phyloP scores from a whole-genome alignment of 2,329 filamentous ascomycete species.

The Diaporthe ampelina region DNA sequence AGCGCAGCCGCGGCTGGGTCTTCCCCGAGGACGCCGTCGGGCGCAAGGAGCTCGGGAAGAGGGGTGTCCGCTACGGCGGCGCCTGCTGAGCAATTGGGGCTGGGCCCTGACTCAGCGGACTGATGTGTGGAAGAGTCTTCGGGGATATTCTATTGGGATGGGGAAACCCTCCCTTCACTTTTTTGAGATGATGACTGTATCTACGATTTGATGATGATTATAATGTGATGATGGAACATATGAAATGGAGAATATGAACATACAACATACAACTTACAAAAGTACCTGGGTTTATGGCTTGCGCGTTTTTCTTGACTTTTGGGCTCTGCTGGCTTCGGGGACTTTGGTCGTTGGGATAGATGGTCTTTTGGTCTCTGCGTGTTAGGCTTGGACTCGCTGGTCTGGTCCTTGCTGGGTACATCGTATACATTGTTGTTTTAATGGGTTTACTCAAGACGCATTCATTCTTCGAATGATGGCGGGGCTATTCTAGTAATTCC shows the following conservation, averaged over 20 bases:
- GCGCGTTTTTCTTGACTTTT: background rate
- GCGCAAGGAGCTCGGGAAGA: constrained; percentile 78
- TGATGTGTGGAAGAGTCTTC: background rate
- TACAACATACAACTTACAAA: constrained; percentile 17
- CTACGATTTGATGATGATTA: constrained; percentile 32
- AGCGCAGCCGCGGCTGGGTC: constrained; percentile 81
- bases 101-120: background rate
- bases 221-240: constrained; percentile 32
- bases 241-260: constrained; percentile 30
- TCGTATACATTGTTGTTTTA: background rate
- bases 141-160: constrained; percentile 6
- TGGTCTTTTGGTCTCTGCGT: background rate
- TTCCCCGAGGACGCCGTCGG: constrained; percentile 81
- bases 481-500: constrained; percentile 24
- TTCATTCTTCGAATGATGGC: background rate
- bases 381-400: constrained; percentile 30
- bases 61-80: constrained; percentile 70
- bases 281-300: constrained; percentile 1
- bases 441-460: constrained; percentile 8
- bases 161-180: background rate
- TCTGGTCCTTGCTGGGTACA: constrained; percentile 19
- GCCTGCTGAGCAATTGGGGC: constrained; percentile 38
- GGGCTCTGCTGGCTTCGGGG: constrained; percentile 27
- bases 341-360: constrained; percentile 8
- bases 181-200: constrained; percentile 26